These are phyloP conservation scores for Chaetomium globosum DNA, from an alignment of 2,329 filamentous ascomycete genomes.

Conservation along the genomic window DNA sequence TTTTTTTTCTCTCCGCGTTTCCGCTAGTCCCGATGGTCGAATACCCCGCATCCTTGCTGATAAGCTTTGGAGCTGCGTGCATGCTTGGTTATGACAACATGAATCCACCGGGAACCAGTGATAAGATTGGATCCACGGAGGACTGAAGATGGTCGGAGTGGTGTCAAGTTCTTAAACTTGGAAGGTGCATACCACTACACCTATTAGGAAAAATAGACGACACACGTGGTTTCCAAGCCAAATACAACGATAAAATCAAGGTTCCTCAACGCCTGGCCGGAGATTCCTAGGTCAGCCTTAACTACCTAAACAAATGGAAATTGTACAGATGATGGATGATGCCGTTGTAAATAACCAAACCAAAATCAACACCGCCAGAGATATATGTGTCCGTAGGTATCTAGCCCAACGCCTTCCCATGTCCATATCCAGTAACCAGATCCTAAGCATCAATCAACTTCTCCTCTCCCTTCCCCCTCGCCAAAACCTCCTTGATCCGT, in stretches of 20 bases:
- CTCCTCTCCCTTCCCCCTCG: conserved; percentile 48
- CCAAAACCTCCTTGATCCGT: conserved; percentile 55
- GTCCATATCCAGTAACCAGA: neutral
- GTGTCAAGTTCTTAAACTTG: neutral
- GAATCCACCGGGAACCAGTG: neutral
- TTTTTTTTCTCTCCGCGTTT: neutral
- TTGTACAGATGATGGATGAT: conserved; percentile 4
- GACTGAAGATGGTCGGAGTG: neutral
- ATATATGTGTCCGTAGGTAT: neutral
- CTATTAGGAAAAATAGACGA: too few relatives aligned
- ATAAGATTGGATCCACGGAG: conserved; percentile 6
- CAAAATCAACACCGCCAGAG: neutral
- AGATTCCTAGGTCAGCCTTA: neutral
- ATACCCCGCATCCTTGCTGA: conserved; percentile 31
- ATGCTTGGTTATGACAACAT: conserved; percentile 15
- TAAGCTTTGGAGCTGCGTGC: conserved; percentile 17
- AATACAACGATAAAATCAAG: neutral
- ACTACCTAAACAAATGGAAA: neutral
- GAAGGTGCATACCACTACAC: too few relatives aligned
- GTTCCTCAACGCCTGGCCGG: neutral
- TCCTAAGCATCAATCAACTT: conserved; percentile 32
- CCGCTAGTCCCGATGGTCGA: conserved; percentile 5
- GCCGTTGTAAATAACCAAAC: neutral
- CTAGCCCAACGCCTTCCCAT: conserved; percentile 13
- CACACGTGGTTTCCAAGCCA: too few relatives aligned